These are phyloP conservation scores for Cyclotella baltica DNA, from an alignment of 108 stramenopile genomes.

Conservation along the genomic window DNA sequence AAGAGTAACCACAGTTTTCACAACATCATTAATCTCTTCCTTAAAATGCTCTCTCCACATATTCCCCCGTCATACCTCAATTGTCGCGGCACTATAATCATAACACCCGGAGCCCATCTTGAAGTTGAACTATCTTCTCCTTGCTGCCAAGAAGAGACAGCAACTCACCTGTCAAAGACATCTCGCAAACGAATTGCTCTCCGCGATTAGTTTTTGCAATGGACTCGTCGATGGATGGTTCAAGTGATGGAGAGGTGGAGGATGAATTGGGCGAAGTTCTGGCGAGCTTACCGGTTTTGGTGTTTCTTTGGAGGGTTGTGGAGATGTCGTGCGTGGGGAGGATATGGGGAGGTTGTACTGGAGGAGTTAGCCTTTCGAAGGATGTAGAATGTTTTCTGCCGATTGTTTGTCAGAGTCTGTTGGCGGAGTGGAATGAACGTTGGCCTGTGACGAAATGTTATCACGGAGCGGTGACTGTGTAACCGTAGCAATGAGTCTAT, in stretches of 20 bases:
- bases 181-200: constrained; percentile 12
- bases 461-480: too few relatives aligned
- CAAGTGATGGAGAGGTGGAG: neutral
- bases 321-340: too few relatives aligned
- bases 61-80: constrained; percentile 10
- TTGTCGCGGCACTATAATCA: constrained; percentile 13
- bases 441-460: too few relatives aligned
- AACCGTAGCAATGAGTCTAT: too few relatives aligned
- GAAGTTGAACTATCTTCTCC: constrained; percentile 11
- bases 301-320: neutral
- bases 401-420: too few relatives aligned
- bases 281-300: constrained; percentile 3
- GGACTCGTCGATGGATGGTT: constrained; percentile 13
- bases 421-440: too few relatives aligned
- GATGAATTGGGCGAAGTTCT: neutral
- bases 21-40: neutral
- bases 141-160: constrained; percentile 8
- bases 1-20: neutral
- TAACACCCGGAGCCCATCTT: neutral
- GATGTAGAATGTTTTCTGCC: too few relatives aligned
- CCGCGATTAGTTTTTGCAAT: neutral
- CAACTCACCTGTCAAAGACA: neutral
- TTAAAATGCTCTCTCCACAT: neutral
- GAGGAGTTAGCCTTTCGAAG: too few relatives aligned
- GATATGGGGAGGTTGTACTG: too few relatives aligned